Evolutionary conservation across 371 early-diverging fungal genomes (phyloP), one percentile per base, ranked within the genome.

Genomic region (Apophysomyces trapeziformis): DNA sequence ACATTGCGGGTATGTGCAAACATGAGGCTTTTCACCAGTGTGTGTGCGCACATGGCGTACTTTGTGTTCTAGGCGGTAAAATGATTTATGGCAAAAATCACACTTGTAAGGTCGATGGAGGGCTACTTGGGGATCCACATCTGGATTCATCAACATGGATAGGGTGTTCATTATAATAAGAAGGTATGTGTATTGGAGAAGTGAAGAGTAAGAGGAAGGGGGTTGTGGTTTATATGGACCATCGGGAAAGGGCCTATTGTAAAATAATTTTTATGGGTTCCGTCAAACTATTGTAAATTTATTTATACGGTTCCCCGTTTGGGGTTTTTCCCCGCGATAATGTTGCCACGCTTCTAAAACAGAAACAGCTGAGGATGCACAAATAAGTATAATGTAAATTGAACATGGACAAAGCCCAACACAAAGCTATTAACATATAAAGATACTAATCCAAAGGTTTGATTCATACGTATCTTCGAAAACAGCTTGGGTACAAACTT

Each of bases 1-100:
- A 67, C 96, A 95, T 60, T 86, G 84, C 6, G 83, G 81, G 61
- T 79, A 84, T 14, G 82, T 79, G 74, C 95, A 95, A 26, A 78
- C 86, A 71, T 89, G 92, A 2, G 95, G 95, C 58, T 89, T 91
- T 69, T 95, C 95, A 21, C 95, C 95, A 5, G 95, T 95, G 70
- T 95, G 95, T 1, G 93, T 94, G 65, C 93, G 86, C 57, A 92
- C 89, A 78, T 95, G 95, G 44, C 95, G 86, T 18, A 88, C 89
- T 74, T 89, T 87, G 67, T 91, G 91, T 68, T 91, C 91, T 35
- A 89, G 82, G n/a, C 91, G 90, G 63, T 77, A 89, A 68, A 91
- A 91, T 32, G 90, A 86, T 76, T 89, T 91, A 14, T 85, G 84
- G 69, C 91, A 91, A 67, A 85, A 80, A n/a, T 90, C 89, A 64